Evolutionary conservation across 352 stramenopile species (phyloP).

Genomic region (Globisporangium cederbergense): DNA sequence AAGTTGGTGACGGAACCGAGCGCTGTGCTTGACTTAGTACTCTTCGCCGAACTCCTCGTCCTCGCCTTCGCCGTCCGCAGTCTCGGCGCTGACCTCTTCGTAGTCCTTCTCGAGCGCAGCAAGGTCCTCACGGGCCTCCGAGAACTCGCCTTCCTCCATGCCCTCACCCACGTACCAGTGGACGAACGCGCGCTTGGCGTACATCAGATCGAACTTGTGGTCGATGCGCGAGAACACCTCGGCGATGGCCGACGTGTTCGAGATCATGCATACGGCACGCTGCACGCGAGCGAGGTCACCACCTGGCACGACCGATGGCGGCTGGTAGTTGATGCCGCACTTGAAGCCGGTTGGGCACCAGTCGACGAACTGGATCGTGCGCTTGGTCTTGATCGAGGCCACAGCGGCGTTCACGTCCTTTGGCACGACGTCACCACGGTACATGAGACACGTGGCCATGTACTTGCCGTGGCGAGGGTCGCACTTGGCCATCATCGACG

Average conservation of each 20-base stretch:
- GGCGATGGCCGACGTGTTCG: slow-evolving; percentile 98
- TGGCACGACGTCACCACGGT: slow-evolving; percentile 94
- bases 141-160: slow-evolving; percentile 99
- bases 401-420: slow-evolving; percentile 97
- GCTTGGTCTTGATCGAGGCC: slow-evolving; percentile 99
- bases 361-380: slow-evolving; percentile 99
- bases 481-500: slow-evolving; percentile 99
- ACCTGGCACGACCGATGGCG: slow-evolving; percentile 94
- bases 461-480: slow-evolving; percentile 99
- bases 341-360: slow-evolving; percentile 99
- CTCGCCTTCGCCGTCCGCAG: slow-evolving; percentile 93
- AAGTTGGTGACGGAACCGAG: background rate
- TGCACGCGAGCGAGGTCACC: slow-evolving; percentile 97
- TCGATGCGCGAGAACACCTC: slow-evolving; percentile 98
- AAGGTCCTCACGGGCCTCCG: slow-evolving; percentile 98
- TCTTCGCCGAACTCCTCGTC: slow-evolving; percentile 90
- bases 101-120: slow-evolving; percentile 99
- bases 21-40: too few species aligned
- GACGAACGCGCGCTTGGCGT: slow-evolving; percentile 99
- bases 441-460: slow-evolving; percentile 99
- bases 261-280: slow-evolving; percentile 98
- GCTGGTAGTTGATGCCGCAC: slow-evolving; percentile 99
- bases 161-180: slow-evolving; percentile 99
- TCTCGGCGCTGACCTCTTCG: slow-evolving; percentile 99
- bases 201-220: slow-evolving; percentile 99